A percentile compares a stretch with the other conserved stretches of the same genome.
Conservation (phyloP, 106 monocot species). For the Dactylorhiza incarnata region DNA sequence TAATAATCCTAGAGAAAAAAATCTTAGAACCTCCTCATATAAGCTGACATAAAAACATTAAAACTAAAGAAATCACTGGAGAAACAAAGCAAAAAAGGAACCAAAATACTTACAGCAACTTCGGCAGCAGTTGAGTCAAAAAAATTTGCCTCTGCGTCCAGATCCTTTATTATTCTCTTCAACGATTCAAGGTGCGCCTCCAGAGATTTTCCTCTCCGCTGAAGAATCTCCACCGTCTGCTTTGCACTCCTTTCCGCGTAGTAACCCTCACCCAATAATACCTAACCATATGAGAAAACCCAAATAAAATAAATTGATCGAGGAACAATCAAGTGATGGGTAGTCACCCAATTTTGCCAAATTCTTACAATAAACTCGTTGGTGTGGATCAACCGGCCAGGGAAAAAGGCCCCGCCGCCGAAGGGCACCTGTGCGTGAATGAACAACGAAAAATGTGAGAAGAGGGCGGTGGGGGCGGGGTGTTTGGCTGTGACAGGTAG, state of each 20-base stretch:
- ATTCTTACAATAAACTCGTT: slow-evolving; percentile 75
- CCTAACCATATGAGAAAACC: slow-evolving; percentile 37
- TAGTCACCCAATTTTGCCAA: background rate
- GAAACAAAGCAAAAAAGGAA: background rate
- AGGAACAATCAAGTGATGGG: background rate
- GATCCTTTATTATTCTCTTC: slow-evolving; percentile 47
- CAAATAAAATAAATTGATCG: background rate
- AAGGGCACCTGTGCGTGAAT: slow-evolving; percentile 63
- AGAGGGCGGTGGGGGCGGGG: background rate
- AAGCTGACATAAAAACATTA: background rate
- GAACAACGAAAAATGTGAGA: slow-evolving; percentile 4
- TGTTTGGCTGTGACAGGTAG: background rate
- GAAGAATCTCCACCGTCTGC: slow-evolving; percentile 78
- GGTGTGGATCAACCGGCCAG: slow-evolving; percentile 82
- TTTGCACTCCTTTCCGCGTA: slow-evolving; percentile 75
- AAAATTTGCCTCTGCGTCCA: slow-evolving; percentile 71
- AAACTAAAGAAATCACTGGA: too few species aligned
- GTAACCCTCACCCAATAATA: slow-evolving; percentile 86
- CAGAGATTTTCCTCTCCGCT: slow-evolving; percentile 59
- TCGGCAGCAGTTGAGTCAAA: slow-evolving; percentile 66
- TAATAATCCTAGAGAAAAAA: too few species aligned
- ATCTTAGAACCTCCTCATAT: background rate
- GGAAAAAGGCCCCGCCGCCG: slow-evolving; percentile 88
- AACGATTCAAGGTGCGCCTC: slow-evolving; percentile 58
- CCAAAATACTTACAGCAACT: slow-evolving; percentile 48